These are phyloP conservation scores for Coemansia sp. DNA, from an alignment of 192 early-diverging fungal species.

Conservation along the genomic window DNA sequence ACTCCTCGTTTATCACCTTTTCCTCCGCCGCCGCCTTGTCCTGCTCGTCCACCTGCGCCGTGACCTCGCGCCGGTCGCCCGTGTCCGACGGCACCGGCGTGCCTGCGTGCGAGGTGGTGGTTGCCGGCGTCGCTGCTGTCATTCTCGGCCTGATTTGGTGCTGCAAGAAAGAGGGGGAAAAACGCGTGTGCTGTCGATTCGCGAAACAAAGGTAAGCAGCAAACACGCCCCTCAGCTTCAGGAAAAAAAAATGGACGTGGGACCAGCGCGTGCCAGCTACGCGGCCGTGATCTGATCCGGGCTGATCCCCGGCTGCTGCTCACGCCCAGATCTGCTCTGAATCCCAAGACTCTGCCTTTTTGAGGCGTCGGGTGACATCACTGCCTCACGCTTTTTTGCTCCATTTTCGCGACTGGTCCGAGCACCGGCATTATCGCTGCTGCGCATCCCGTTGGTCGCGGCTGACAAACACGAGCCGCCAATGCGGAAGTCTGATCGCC, in stretches of 20 bases:
- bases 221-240: too few relatives aligned
- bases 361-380: background rate
- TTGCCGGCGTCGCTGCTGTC: conserved; percentile 32
- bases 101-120: conserved; percentile 40
- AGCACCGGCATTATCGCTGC: background rate
- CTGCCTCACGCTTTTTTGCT: background rate
- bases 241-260: too few relatives aligned
- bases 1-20: conserved; percentile 92
- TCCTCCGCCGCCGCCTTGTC: conserved; percentile 57
- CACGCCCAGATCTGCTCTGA: too few relatives aligned
- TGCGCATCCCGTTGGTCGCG: too few relatives aligned
- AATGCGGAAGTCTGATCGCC: background rate
- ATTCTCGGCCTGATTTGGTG: background rate
- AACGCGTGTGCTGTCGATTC: background rate
- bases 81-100: conserved; percentile 42
- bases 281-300: too few relatives aligned
- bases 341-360: too few relatives aligned
- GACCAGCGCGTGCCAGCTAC: too few relatives aligned
- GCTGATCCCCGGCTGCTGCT: too few relatives aligned
- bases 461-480: too few relatives aligned
- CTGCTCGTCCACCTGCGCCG: conserved; percentile 35
- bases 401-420: background rate
- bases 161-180: background rate
- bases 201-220: too few relatives aligned
- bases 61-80: conserved; percentile 18